A percentile compares a stretch with the other conserved stretches of the same genome.
phyloP scores from a whole-genome alignment of 495 filamentous ascomycete genomes.

The Aspergillus sclerotiicarbonarius region DNA sequence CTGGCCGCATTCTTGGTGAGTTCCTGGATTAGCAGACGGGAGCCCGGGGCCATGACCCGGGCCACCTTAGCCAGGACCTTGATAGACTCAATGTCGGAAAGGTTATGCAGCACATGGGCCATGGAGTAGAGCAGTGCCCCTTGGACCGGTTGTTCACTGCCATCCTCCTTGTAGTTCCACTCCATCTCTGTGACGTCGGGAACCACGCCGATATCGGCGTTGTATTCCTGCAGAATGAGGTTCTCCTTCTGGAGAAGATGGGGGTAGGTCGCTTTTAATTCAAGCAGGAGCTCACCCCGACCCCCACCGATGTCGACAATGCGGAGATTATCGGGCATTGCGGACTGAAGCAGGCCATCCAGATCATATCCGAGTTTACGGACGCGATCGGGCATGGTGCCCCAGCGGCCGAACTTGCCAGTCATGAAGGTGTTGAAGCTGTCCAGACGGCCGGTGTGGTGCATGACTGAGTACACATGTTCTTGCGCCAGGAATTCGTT shows the following conservation, averaged over 20 bases:
- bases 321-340: constrained; percentile 17
- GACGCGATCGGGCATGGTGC: constrained; percentile 31
- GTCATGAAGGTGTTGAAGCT: constrained; percentile 45
- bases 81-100: constrained; percentile 37
- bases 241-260: constrained; percentile 19
- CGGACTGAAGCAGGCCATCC: constrained; percentile 8
- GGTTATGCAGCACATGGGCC: constrained; percentile 44
- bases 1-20: constrained; percentile 34
- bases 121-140: constrained; percentile 46
- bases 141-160: constrained; percentile 30
- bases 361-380: constrained; percentile 30
- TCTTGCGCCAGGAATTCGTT: constrained; percentile 25
- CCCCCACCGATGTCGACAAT: constrained; percentile 58
- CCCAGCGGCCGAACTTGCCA: constrained; percentile 36
- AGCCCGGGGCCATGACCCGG: constrained; percentile 44
- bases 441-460: constrained; percentile 35
- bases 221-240: constrained; percentile 50
- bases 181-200: constrained; percentile 29
- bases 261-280: constrained; percentile 42
- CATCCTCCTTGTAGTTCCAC: constrained; percentile 36
- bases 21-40: constrained; percentile 46
- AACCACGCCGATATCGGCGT: constrained; percentile 27
- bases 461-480: constrained; percentile 42
- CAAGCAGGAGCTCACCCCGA: constrained; percentile 50
- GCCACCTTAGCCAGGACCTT: constrained; percentile 40